Evolutionary conservation across 495 filamentous ascomycete genomes (phyloP), one percentile per base, ranked within the genome.

Genomic region (Parathielavia appendiculata): DNA sequence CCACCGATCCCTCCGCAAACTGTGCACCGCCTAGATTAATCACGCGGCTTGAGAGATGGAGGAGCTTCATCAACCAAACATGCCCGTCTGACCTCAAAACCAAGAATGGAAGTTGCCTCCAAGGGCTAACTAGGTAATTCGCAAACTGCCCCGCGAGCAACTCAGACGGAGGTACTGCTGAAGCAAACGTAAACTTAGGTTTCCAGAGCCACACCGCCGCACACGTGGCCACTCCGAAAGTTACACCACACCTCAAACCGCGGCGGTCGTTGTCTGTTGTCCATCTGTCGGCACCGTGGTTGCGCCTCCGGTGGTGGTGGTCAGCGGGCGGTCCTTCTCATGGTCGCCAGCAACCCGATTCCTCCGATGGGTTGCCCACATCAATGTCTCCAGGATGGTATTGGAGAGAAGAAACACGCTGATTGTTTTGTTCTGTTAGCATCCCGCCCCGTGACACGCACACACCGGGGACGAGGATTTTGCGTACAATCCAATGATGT

Each of bases 261-360:
- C n/a, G 0, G 30, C 39, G 39, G 41, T 36, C 4, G 40, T 40
- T 0, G n/a, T 40, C 4, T 48, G 70, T 74, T 23, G 48, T 0
- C 56, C 49, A 38, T 58, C 20, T 1, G 56, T 30, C 5, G 10
- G 39, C 0, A 12, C 56, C 0, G 56, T 35, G 5, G 49, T 41
- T 1, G 55, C 40, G 19, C 26, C 26, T 2, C 3, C 49, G 16
- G 41, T 41, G 4, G 40, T 36, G 13, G 57, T 43, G 5, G 49
- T 41, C 48, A 58, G 20, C 13, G 56, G 49, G 78, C 80, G 30
- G 44, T 54, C 20, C 63, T 62, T 1, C 63, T 72, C 4, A 74
- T 74, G 14, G 67, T 83, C n/a, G 63, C 76, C 26, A 75, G 69
- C 19, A 73, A 74, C 2, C 69, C 76, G 54, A 71, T 77, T 19